These are phyloP conservation scores for Malassezia brasiliensis DNA, from an alignment of 1,284 basidiomycete species.

Conservation along the genomic window DNA sequence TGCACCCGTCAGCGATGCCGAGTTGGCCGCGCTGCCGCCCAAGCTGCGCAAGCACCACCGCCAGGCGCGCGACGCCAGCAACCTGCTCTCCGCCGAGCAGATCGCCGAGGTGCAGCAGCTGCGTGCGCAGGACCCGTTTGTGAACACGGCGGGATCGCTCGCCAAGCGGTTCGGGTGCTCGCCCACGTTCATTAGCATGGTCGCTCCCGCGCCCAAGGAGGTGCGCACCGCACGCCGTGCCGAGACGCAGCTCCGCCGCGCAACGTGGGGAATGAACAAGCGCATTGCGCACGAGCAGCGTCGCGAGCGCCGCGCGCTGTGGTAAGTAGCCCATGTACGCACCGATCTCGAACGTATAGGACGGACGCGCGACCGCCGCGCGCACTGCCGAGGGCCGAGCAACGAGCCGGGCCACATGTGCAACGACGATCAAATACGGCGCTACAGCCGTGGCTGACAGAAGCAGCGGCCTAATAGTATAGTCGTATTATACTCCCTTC, in stretches of 20 bases:
- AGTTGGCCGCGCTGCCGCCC: slow-evolving; percentile 20
- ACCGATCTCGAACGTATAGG: too few relatives aligned
- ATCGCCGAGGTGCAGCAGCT: slow-evolving; percentile 36
- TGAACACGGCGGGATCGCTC: slow-evolving; percentile 25
- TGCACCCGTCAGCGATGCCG: slow-evolving; percentile 7
- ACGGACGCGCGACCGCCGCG: too few relatives aligned
- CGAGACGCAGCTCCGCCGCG: slow-evolving; percentile 22
- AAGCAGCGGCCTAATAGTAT: slow-evolving; percentile 19
- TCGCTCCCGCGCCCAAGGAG: slow-evolving; percentile 33
- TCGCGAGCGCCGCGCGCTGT: slow-evolving; percentile 29
- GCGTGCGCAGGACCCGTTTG: slow-evolving; percentile 27
- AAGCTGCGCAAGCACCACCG: slow-evolving; percentile 19
- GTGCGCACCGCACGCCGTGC: slow-evolving; percentile 22
- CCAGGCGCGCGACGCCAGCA: neutral
- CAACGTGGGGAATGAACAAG: slow-evolving; percentile 39
- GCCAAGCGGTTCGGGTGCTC: slow-evolving; percentile 36
- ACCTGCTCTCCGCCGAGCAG: slow-evolving; percentile 22
- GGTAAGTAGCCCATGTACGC: slow-evolving; percentile 15
- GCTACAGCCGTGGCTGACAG: too few relatives aligned
- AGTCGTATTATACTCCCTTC: slow-evolving; percentile 24
- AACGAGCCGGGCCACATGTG: too few relatives aligned
- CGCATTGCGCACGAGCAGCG: slow-evolving; percentile 24
- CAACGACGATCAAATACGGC: too few relatives aligned
- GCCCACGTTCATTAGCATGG: slow-evolving; percentile 34
- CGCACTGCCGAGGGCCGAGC: too few relatives aligned